Evolutionary conservation across 208 protist species (phyloP).

Genomic region (Wallacemonas sp.): DNA sequence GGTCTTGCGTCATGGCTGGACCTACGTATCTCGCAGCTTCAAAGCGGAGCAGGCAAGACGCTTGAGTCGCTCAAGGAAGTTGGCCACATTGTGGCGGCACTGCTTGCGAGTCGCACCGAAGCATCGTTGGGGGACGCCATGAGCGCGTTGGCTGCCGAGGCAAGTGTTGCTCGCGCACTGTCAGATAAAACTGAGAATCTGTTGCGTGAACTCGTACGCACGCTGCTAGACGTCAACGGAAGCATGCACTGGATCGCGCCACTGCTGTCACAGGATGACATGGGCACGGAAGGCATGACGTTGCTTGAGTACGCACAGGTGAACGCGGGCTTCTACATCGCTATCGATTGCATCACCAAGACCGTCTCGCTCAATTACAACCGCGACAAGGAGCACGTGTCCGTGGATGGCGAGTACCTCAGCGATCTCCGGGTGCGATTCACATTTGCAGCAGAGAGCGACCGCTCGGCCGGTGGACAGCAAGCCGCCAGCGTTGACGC

Average conservation of each 20-base stretch:
- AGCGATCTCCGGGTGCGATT: background rate
- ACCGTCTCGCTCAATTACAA: background rate
- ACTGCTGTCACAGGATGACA: background rate
- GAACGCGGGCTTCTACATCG: background rate
- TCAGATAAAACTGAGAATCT: background rate
- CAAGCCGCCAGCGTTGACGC: background rate
- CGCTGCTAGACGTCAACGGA: background rate
- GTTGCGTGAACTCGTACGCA: background rate
- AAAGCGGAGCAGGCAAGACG: too few species aligned
- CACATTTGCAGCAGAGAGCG: too few species aligned
- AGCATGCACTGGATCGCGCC: background rate
- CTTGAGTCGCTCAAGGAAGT: too few species aligned
- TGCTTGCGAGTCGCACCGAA: too few species aligned
- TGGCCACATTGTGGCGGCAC: too few species aligned
- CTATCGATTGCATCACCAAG: background rate
- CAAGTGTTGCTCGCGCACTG: too few species aligned
- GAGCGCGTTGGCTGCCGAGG: too few species aligned
- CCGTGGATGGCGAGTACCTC: background rate
- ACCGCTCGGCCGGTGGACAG: background rate
- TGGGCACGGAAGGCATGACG: background rate
- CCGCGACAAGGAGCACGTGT: background rate
- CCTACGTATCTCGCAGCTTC: background rate
- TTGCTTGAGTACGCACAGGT: background rate
- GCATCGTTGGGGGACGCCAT: too few species aligned
- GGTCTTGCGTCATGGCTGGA: background rate